Evolutionary conservation across 2,329 filamentous ascomycete genomes (phyloP), one percentile per base, ranked within the genome.

Genomic region (Fusarium guadeloupense): DNA sequence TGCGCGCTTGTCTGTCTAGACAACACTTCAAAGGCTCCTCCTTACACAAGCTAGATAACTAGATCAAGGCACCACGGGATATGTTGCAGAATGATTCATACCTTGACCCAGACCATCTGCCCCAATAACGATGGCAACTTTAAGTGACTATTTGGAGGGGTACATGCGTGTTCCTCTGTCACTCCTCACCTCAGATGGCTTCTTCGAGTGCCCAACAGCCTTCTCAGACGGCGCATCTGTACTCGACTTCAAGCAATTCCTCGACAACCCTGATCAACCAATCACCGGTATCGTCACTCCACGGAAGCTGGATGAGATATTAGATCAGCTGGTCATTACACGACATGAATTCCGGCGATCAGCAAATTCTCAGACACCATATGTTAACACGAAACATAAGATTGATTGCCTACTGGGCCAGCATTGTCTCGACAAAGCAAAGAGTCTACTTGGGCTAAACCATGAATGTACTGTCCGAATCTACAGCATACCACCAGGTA

Each of bases 221-320:
- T 56, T 56, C 31, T 42, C 42, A 4, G 30, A 50, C 17, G 19
- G 25, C 6, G 53, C 41, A 9, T 41, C 17, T 26, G 23, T 52
- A 8, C 20, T 40, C 4, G 41, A 52, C 23, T 56, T 56, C 19
- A 3, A 47, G 25, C 14, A 45, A 7, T 56, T 56, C 17, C 53
- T 56, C 4, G 20, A 33, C 7, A 31, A 52, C 23, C 25, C 14
- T 20, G 25, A 42, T 13, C 31, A 52, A 14, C 40, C 23, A 12
- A 52, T 56, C 21, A 56, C 53, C 13, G 47, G 53, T 17, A 56
- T 56, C 14, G 14, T 56, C 9, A 42, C 37, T n/a, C 53, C 37
- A 5, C 16, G 50, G 28, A 38, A 16, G 6, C 31, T 56, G 5
- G 30, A 46, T 19, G 13, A 43, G 5, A 46, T 56, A 6, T 25